Evolutionary conservation across 257 asterid species (phyloP), one percentile per base, ranked within the genome.

Genomic region (Nyctanthes arbortristis): DNA sequence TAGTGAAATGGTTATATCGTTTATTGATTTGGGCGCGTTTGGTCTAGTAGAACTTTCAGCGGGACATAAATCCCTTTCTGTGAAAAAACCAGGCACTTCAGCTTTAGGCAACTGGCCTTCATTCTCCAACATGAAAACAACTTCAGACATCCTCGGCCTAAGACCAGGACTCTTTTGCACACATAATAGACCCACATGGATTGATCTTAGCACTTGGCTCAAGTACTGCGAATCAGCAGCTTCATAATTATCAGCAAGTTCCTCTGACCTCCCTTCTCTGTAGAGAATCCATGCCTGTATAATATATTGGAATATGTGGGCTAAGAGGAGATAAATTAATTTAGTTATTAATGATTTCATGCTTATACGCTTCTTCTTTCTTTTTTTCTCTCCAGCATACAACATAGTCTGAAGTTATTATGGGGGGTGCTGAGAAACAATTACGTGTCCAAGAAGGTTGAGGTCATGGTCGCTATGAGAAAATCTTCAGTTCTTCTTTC

Each of bases 251-350:
- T 68, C 80, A 0, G 69, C 62, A 18, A 78, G 43, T 69, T 78
- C 84, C 54, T 28, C 2, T n/a, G 77, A 55, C 64, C 62, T 75
- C 7, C 70, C 82, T 74, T 81, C 82, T 74, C 13, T 67, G 66
- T 71, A 29, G 24, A 81, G 85, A 33, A 45, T 75, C 82, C 85
- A 81, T 11, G 78, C 77, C 86, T 81, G 78, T 65, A 3, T 9
- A 63, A 54, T n/a, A n/a, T n/a, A 71, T 18, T 29, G 16, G 22
- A 30, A n/a, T n/a, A n/a, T n/a, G 13, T 18, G 5, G 56, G 56
- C 20, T 18, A 8, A 37, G 36, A 56, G 47, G 16, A n/a, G n/a
- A n/a, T n/a, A n/a, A n/a, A n/a, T n/a, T n/a, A n/a, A n/a, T n/a
- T n/a, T n/a, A n/a, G n/a, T n/a, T n/a, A n/a, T n/a, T n/a, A n/a